These are phyloP conservation scores for Nidularia pulvinata DNA, from an alignment of 768 basidiomycete species.

Conservation along the genomic window DNA sequence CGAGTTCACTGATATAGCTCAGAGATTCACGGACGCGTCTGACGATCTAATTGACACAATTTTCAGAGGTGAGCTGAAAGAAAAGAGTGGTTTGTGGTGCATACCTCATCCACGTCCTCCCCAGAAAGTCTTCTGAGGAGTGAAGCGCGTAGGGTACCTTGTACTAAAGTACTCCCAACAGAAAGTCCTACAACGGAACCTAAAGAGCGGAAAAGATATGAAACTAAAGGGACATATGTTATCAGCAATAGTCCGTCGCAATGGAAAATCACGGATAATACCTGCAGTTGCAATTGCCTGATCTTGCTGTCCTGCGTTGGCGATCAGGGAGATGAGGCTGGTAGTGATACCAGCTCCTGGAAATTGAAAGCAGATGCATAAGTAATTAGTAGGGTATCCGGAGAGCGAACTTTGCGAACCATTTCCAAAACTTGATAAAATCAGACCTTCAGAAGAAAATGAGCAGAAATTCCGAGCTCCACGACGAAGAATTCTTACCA, in stretches of 20 bases:
- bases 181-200: slow-evolving; percentile 60
- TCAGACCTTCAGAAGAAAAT: slow-evolving; percentile 21
- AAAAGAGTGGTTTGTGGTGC: not conserved
- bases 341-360: slow-evolving; percentile 54
- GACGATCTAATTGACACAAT: slow-evolving; percentile 32
- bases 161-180: slow-evolving; percentile 53
- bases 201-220: slow-evolving; percentile 66
- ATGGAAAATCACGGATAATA: slow-evolving; percentile 7
- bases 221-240: slow-evolving; percentile 30
- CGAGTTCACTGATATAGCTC: slow-evolving; percentile 41
- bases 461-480: not conserved
- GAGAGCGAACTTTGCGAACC: slow-evolving; percentile 17
- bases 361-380: not conserved
- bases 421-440: slow-evolving; percentile 34
- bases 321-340: slow-evolving; percentile 58
- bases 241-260: too few species aligned
- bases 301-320: slow-evolving; percentile 59
- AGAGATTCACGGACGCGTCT: slow-evolving; percentile 49
- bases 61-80: not conserved
- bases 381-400: not conserved
- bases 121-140: slow-evolving; percentile 41
- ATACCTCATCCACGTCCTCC: slow-evolving; percentile 52
- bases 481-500: slow-evolving; percentile 26
- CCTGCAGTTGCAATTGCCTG: slow-evolving; percentile 70
- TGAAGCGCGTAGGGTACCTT: slow-evolving; percentile 42